Evolutionary conservation across 345 rosid species (phyloP).

Genomic region (Lepidium africanum): DNA sequence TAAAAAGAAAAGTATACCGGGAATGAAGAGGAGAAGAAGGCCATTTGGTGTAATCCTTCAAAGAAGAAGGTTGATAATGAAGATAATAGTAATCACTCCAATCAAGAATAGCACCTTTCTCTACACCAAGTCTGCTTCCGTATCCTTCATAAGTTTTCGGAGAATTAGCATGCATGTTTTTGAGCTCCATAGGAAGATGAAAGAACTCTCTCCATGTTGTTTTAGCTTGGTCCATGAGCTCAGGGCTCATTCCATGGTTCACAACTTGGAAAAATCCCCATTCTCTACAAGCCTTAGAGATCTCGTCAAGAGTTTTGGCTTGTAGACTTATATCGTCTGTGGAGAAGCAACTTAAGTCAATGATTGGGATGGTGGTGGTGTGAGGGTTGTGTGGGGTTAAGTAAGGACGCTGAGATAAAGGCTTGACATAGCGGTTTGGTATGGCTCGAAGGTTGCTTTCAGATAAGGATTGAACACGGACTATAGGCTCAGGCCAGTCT

Average conservation of each 20-base stretch:
- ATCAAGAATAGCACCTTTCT: constrained; percentile 81
- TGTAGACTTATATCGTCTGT: constrained; percentile 18
- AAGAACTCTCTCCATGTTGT: constrained; percentile 71
- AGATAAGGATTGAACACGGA: constrained; percentile 86
- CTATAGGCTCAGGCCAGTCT: constrained; percentile 94
- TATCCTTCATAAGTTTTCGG: constrained; percentile 89
- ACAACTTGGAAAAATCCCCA: constrained; percentile 90
- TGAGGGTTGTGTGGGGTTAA: neutral
- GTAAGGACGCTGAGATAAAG: constrained; percentile 50
- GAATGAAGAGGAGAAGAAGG: constrained; percentile 48
- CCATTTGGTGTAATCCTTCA: constrained; percentile 73
- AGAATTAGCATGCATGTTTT: constrained; percentile 56
- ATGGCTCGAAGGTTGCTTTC: constrained; percentile 39
- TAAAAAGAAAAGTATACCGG: constrained; percentile 39
- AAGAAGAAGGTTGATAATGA: constrained; percentile 49
- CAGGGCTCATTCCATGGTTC: constrained; percentile 63
- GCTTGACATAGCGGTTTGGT: constrained; percentile 78
- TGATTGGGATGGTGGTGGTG: constrained; percentile 48
- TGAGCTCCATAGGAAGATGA: constrained; percentile 64
- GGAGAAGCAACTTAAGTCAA: constrained; percentile 43
- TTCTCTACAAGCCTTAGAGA: constrained; percentile 53
- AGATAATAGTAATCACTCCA: constrained; percentile 92
- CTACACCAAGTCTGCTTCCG: constrained; percentile 82
- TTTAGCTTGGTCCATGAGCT: constrained; percentile 53
- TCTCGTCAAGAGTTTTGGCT: constrained; percentile 10